Base-by-base conservation (phyloP, 2,329 filamentous ascomycete genomes). In the Xylariaceae sp. region DNA sequence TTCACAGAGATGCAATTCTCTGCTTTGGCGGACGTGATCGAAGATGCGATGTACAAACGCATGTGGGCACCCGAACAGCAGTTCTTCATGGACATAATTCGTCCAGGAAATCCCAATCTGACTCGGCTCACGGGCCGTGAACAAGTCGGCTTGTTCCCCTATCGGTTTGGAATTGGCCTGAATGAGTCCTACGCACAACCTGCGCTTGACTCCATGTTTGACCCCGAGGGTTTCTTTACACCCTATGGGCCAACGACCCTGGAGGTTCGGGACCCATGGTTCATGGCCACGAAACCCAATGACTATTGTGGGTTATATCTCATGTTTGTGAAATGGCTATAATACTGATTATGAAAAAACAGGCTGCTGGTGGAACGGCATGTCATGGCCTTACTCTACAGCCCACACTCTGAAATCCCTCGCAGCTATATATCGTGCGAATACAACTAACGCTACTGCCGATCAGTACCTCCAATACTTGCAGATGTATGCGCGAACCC, bases 341-440 rank as follows among this genome's bases (percentile, higher is more conserved):
- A n/a, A 15, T 7, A 2, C 19, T 43, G 15, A 52, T 38, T 17
- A 18, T n/a, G n/a, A n/a, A 28, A 6, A 53, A 48, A 29, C 56
- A 60, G 57, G 66, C 41, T 71, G 67, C 45, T 62, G 59, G 39
- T 72, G 68, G 68, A 61, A 71, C 40, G 68, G 68, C 1, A 65
- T 65, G 46, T 67, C 63, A n/a, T 72, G 68, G 68, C 68, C 68
- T 3, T 72, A 62, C 45, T 63, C 64, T 2, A 71, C 67, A 1
- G 51, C 61, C 4, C 63, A 69, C 41, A 67, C 62, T 12, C 57
- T 71, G 4, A 63, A 62, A 13, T 66, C 67, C 1, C 56, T 71
- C 11, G 67, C 65, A 12, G 54, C 53, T 3, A 63, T 64, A 45
- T 57, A 67, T 49, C 49, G 58, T 39, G 51, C 57, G 41, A 39